These are phyloP conservation scores for Botrytis paeoniae DNA, from an alignment of 2,329 filamentous ascomycete genomes.

Conservation along the genomic window DNA sequence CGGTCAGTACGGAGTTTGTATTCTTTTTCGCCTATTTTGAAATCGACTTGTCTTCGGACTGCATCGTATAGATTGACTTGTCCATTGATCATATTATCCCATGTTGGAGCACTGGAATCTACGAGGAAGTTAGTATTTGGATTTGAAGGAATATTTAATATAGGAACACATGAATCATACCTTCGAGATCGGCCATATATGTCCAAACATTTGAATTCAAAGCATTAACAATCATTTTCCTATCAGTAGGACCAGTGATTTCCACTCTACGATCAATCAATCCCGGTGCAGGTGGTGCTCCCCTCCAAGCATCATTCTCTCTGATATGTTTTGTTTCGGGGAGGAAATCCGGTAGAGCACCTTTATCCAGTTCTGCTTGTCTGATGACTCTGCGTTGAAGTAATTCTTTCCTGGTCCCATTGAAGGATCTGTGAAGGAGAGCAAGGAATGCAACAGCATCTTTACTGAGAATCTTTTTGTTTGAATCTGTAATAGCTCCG, in stretches of 20 bases:
- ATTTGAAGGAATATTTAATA: background rate
- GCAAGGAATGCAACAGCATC: constrained; percentile 89
- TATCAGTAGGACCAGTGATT: constrained; percentile 94
- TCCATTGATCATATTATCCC: constrained; percentile 99
- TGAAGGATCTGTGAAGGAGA: constrained; percentile 92
- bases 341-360: constrained; percentile 86
- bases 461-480: constrained; percentile 88
- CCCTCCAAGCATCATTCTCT: constrained; percentile 91
- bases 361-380: constrained; percentile 91
- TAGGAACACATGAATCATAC: constrained; percentile 46
- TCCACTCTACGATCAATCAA: constrained; percentile 91
- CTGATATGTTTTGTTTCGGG: constrained; percentile 94
- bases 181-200: constrained; percentile 99
- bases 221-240: constrained; percentile 99
- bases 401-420: constrained; percentile 80
- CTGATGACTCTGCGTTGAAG: constrained; percentile 82
- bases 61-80: constrained; percentile 98
- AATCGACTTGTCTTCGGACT: constrained; percentile 89
- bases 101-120: constrained; percentile 95
- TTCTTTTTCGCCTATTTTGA: constrained; percentile 91
- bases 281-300: constrained; percentile 84
- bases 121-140: constrained; percentile 20
- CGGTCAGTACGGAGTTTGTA: constrained; percentile 96
- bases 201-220: constrained; percentile 96
- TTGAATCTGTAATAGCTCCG: constrained; percentile 71